Percentiles rank a stretch among this genome's conserved stretches.
phyloP scores from a whole-genome alignment of 441 rosid genomes.

The Jatropha multifida region DNA sequence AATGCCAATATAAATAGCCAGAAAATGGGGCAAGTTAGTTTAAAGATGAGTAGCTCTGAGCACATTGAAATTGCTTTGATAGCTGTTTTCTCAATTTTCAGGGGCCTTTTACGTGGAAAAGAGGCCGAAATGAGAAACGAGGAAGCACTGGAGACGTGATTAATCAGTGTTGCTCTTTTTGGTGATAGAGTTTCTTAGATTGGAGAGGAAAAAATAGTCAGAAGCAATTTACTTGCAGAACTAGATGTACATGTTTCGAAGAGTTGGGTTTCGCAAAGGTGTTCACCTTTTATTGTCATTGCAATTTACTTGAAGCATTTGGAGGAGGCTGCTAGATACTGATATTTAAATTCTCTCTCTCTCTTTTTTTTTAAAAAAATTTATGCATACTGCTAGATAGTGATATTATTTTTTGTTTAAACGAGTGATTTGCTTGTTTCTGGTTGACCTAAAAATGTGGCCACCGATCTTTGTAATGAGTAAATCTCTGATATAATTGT shows the following conservation, averaged over 20 bases:
- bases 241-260: background rate
- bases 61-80: constrained; percentile 66
- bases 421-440: background rate
- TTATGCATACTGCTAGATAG: constrained; percentile 9
- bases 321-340: background rate
- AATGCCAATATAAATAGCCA: constrained; percentile 67
- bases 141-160: constrained; percentile 44
- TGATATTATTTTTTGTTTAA: background rate
- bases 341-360: background rate
- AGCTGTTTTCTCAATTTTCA: constrained; percentile 56
- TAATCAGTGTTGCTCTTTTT: constrained; percentile 15
- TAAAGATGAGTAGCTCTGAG: constrained; percentile 68
- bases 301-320: background rate
- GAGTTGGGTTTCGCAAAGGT: background rate
- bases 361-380: background rate
- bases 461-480: background rate
- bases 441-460: background rate
- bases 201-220: background rate
- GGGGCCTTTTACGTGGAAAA: constrained; percentile 51
- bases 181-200: constrained; percentile 3
- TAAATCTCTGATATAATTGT: constrained; percentile 15
- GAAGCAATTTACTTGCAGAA: background rate
- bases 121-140: constrained; percentile 26
- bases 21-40: constrained; percentile 68
- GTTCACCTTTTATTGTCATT: background rate